Percentiles rank a stretch among this genome's conserved stretches.
Evolutionary conservation across 129 eudicot genomes (phyloP).

Genomic region (Logfia minima): DNA sequence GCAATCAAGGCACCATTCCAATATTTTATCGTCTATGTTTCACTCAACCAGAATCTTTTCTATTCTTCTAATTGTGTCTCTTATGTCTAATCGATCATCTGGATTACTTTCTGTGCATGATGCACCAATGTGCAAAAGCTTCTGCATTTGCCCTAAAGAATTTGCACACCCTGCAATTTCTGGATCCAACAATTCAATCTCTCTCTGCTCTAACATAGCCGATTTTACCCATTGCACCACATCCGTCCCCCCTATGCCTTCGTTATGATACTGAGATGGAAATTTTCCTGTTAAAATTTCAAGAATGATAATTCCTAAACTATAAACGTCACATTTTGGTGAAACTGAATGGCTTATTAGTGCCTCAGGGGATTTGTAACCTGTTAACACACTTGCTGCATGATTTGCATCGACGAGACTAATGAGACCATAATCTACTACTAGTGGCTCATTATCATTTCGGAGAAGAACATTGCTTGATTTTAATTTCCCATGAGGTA

Average conservation of each 20-base stretch:
- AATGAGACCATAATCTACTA: constrained; percentile 56
- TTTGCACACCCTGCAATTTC: constrained; percentile 31
- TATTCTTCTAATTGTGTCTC: constrained; percentile 48
- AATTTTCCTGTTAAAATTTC: constrained; percentile 68
- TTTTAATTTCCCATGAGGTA: constrained; percentile 82
- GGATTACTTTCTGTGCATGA: constrained; percentile 52
- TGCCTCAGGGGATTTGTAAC: constrained; percentile 72
- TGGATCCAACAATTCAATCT: constrained; percentile 58
- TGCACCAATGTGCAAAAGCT: constrained; percentile 56
- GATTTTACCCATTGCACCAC: constrained; percentile 54
- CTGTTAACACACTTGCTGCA: constrained; percentile 38
- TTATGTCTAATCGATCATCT: constrained; percentile 45
- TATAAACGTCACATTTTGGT: constrained; percentile 64
- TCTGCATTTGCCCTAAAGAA: constrained; percentile 36
- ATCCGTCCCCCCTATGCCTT: constrained; percentile 57
- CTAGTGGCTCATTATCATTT: constrained; percentile 51
- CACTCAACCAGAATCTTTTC: constrained; percentile 30
- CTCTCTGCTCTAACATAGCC: constrained; percentile 53
- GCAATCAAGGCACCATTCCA: neutral
- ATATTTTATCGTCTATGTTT: neutral
- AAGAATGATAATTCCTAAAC: constrained; percentile 70
- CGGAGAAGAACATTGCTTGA: constrained; percentile 71
- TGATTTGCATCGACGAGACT: constrained; percentile 32
- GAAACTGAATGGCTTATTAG: constrained; percentile 38
- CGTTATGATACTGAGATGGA: constrained; percentile 48